Evolutionary conservation across 345 rosid genomes (phyloP), one percentile per base, ranked within the genome.

Genomic region (Aquilaria malaccensis): DNA sequence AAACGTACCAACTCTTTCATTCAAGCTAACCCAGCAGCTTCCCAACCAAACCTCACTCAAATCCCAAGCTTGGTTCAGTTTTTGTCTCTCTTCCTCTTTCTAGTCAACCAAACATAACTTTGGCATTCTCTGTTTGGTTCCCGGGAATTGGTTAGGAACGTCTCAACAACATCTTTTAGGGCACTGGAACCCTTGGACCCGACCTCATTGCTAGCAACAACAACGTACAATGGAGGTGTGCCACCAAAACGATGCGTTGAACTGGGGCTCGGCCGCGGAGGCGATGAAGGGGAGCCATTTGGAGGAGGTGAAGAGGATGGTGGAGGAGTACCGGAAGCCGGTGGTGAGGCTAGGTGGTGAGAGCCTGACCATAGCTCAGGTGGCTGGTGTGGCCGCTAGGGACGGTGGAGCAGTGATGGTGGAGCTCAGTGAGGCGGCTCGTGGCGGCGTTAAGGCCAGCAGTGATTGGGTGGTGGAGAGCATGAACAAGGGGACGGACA

Each of bases 231-330:
- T 22, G 22, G 22, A 22, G 22, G 22, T 22, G 22, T 22, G 22
- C 22, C 22, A 22, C 22, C 22, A 22, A 22, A 22, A 22, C 22
- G 91, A 89, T 73, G 95, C 93, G 1, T 62, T 89, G 77, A 85
- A 77, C 77, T 89, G 96, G 98, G 91, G 82, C 3, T 61, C 30
- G n/a, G 82, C 84, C 46, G 91, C 98, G 0, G 87, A 86, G 60
- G 58, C 79, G 2, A 63, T 92, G 66, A 74, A 70, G 48, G 96
- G 93, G 43, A 87, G 95, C 55, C 95, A 92, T 68, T 77, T 92
- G 59, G 95, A 89, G n/a, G 93, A 92, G 67, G 98, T 92, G 69
- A 83, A 76, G 61, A 64, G 78, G 11, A 89, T 89, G 97, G 91
- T 92, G 60, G 76, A 64, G 4, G 91, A 92, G 70, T 86, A 66